A percentile compares a stretch with the other conserved stretches of the same genome.
phyloP scores from a whole-genome alignment of 2,329 filamentous ascomycete genomes.

The Monosporascus sp. region DNA sequence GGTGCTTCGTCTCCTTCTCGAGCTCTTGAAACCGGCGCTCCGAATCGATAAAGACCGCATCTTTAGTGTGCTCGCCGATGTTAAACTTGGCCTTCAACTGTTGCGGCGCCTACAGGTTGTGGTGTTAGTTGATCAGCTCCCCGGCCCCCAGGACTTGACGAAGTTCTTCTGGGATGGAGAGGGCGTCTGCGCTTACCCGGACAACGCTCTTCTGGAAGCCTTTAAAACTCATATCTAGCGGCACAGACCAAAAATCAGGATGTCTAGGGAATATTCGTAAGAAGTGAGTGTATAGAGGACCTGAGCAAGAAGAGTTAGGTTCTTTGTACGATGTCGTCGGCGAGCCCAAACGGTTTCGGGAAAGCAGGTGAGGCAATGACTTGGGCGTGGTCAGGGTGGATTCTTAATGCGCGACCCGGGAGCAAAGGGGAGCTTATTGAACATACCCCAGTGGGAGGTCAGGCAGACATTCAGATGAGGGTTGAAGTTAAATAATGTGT shows the following conservation, averaged over 20 bases:
- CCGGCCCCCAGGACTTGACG: neutral
- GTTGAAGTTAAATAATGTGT: neutral
- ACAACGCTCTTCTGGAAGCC: constrained; percentile 87
- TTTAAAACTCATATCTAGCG: constrained; percentile 80
- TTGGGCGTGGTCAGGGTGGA: no score
- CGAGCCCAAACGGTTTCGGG: no score
- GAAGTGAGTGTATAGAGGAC: neutral
- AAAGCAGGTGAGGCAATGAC: no score
- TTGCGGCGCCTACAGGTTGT: constrained; percentile 66
- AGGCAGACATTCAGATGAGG: no score
- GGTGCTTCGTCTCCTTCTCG: constrained; percentile 91
- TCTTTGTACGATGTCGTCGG: neutral
- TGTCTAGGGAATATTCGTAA: constrained; percentile 1
- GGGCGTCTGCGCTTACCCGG: constrained; percentile 54
- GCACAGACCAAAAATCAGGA: neutral
- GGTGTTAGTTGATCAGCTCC: constrained; percentile 4
- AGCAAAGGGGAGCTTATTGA: no score
- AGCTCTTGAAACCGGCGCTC: constrained; percentile 92
- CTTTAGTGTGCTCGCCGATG: constrained; percentile 91
- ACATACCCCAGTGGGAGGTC: no score
- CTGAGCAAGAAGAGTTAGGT: neutral
- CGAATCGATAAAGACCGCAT: constrained; percentile 89
- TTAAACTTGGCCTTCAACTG: constrained; percentile 89
- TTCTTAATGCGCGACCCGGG: no score
- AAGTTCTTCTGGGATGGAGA: neutral